Evolutionary conservation across 306 rosid species (phyloP).

Genomic region (Gynostemma pentaphyllum): DNA sequence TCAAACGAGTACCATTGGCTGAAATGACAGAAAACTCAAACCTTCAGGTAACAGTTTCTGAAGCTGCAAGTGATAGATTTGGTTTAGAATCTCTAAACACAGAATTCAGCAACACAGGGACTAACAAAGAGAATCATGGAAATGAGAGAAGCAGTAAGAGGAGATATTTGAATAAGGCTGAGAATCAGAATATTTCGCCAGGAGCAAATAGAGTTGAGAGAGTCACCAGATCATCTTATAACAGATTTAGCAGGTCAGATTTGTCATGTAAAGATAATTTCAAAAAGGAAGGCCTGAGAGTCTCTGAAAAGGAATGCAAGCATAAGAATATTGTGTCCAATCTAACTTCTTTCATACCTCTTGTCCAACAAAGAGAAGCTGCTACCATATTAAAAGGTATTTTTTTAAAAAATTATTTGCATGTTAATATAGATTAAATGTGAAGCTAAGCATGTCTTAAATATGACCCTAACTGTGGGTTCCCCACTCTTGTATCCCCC

Average conservation of each 20-base stretch:
- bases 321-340: slow-evolving; percentile 59
- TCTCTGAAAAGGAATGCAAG: slow-evolving; percentile 31
- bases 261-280: slow-evolving; percentile 42
- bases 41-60: slow-evolving; percentile 30
- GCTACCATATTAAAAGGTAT: slow-evolving; percentile 61
- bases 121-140: slow-evolving; percentile 37
- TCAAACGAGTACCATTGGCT: slow-evolving; percentile 43
- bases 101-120: slow-evolving; percentile 35
- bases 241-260: slow-evolving; percentile 38
- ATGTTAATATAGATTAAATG: neutral
- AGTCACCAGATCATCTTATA: slow-evolving; percentile 30
- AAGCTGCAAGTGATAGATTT: slow-evolving; percentile 35
- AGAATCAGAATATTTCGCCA: slow-evolving; percentile 29
- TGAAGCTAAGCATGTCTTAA: slow-evolving; percentile 1
- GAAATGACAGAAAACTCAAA: slow-evolving; percentile 36
- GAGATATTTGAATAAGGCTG: slow-evolving; percentile 36
- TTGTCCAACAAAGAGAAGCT: slow-evolving; percentile 87
- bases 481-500: neutral
- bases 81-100: slow-evolving; percentile 39
- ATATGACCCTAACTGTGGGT: neutral
- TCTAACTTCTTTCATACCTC: slow-evolving; percentile 78
- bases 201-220: slow-evolving; percentile 42
- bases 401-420: neutral
- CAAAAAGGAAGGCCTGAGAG: slow-evolving; percentile 30
- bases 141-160: slow-evolving; percentile 26